phyloP scores from a whole-genome alignment of 176 grass and related monocot genomes.

The Oropetium thomaeum region DNA sequence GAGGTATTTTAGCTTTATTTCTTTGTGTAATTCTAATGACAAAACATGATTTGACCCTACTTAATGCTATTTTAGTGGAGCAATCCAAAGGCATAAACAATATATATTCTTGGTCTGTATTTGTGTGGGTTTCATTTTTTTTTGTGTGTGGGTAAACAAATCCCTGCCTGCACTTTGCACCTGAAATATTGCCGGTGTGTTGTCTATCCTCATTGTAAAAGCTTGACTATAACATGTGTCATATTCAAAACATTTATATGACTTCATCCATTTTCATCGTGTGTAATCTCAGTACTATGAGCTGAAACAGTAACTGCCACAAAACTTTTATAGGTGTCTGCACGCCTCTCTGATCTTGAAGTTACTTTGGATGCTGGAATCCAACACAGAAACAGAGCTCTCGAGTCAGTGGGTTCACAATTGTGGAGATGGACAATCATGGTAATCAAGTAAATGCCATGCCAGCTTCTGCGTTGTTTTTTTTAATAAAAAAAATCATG shows the following conservation, averaged over 20 bases:
- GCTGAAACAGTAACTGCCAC: not conserved
- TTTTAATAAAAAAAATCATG: not conserved
- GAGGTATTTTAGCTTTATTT: conserved; percentile 59
- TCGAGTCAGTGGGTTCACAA: conserved; percentile 83
- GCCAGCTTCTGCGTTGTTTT: conserved; percentile 21
- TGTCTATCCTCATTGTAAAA: not conserved
- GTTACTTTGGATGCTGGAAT: conserved; percentile 92
- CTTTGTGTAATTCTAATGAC: not conserved
- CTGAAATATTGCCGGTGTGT: not conserved
- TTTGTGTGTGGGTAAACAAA: not conserved
- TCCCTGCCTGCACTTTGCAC: not conserved
- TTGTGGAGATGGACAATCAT: conserved; percentile 94
- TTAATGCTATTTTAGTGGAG: not conserved
- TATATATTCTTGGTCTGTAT: not conserved
- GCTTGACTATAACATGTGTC: conserved; percentile 6
- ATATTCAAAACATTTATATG: not conserved
- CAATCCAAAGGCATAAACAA: not conserved
- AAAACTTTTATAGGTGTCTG: conserved; percentile 61
- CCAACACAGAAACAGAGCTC: conserved; percentile 94
- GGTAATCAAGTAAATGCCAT: conserved; percentile 57
- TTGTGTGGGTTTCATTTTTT: not conserved
- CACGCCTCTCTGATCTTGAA: conserved; percentile 86
- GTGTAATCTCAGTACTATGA: not conserved
- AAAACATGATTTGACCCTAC: not conserved
- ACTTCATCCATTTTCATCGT: conserved; percentile 7